Evolutionary conservation across 495 filamentous ascomycete species (phyloP).

Genomic region (Penicillium subrubescens): DNA sequence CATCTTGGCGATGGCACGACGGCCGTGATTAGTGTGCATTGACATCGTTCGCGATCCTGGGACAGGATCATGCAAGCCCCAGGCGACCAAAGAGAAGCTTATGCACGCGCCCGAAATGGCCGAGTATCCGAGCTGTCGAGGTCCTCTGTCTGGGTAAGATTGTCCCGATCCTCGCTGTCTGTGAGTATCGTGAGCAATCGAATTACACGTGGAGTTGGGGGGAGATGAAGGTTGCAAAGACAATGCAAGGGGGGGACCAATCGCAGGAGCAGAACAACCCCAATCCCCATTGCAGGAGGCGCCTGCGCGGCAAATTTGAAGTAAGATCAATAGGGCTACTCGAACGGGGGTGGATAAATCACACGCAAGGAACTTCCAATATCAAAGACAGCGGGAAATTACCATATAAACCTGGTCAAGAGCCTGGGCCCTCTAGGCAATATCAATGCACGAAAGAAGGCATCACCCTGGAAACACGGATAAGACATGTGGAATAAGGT

Average conservation of each 20-base stretch:
- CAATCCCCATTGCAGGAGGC: constrained; percentile 16
- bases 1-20: background rate
- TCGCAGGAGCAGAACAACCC: constrained; percentile 4
- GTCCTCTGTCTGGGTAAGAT: constrained; percentile 1
- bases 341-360: constrained; percentile 14
- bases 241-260: constrained; percentile 22
- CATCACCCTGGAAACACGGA: constrained; percentile 7
- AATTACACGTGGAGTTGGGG: constrained; percentile 24
- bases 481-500: constrained; percentile 11
- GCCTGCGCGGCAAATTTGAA: background rate
- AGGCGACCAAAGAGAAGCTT: constrained; percentile 14
- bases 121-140: constrained; percentile 21
- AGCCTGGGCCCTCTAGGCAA: constrained; percentile 2
- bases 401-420: constrained; percentile 6
- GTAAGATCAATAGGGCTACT: constrained; percentile 1
- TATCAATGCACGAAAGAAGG: background rate
- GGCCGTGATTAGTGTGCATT: background rate
- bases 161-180: constrained; percentile 8
- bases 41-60: constrained; percentile 1
- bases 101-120: constrained; percentile 23
- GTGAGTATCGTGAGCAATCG: constrained; percentile 11
- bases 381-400: constrained; percentile 10
- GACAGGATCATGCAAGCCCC: constrained; percentile 11
- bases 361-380: constrained; percentile 33
- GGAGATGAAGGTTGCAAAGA: constrained; percentile 16